Evolutionary conservation across 495 filamentous ascomycete species (phyloP), one percentile per base, ranked within the genome.

Genomic region (Podospora sp.): DNA sequence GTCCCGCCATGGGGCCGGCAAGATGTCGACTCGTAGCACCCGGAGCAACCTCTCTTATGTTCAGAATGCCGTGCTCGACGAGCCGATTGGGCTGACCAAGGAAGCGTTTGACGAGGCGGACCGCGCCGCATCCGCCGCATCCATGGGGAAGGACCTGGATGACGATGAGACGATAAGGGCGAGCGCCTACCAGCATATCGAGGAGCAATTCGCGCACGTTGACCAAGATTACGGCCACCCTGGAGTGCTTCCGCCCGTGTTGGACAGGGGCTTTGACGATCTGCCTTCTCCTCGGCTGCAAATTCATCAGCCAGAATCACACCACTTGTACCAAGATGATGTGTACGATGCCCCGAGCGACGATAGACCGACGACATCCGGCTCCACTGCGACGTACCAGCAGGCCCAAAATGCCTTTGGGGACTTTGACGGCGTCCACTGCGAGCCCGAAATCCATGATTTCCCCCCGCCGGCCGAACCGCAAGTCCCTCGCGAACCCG

Each of bases 341-440:
- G 57, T 65, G 18, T 50, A 49, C 11, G 6, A 24, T 24, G 33
- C 20, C 25, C 65, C 59, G 14, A 60, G 68, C 6, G 51, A 72
- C 40, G 68, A 73, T 3, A 76, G 79, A 21, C 84, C 80, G 29
- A 71, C 82, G 25, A 76, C 78, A 11, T 71, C 88, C 21, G 88
- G 84, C 1, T 93, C 92, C 8, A 82, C 76, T 21, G 88, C 89
- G 68, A 93, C 90, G 22, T 89, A 83, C 67, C 88, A 89, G 21
- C 87, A 94, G 74, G 88, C 88, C 1, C 80, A 84, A 72, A 79
- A 80, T 36, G 83, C 95, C 24, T 99, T 98, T 81, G 86, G 84
- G 11, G 92, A 97, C 75, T 99, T 99, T 72, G 95, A 98, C 80
- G 95, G 95, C 61, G 93, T 93, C 14, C 94, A 99, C 78, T 94